A percentile compares a stretch with the other conserved stretches of the same genome.
Evolutionary conservation across 345 rosid species (phyloP).

Genomic region (Sonneratia alba): DNA sequence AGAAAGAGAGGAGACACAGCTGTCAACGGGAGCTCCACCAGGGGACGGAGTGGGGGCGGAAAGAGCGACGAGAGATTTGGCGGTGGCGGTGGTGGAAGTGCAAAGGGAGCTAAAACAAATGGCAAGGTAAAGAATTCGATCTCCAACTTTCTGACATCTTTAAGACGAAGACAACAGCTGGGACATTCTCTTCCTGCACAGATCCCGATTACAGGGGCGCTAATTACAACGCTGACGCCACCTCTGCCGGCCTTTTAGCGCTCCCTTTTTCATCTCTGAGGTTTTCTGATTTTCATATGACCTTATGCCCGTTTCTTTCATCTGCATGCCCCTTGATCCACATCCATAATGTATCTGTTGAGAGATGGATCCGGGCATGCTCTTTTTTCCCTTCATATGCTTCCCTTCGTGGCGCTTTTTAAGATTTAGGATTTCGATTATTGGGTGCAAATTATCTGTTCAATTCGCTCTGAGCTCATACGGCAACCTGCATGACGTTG

Average conservation of each 20-base stretch:
- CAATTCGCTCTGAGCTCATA: neutral
- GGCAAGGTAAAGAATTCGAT: neutral
- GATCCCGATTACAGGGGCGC: slow-evolving; percentile 6
- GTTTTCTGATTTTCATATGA: neutral
- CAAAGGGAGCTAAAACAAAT: neutral
- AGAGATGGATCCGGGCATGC: neutral
- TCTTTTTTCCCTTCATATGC: neutral
- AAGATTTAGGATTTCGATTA: neutral
- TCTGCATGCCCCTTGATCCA: neutral
- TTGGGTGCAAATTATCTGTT: too few species aligned
- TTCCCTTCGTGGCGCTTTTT: neutral
- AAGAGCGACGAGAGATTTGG: too few species aligned
- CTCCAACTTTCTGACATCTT: neutral
- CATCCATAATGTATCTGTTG: neutral
- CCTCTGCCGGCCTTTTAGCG: neutral
- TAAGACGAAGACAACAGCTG: too few species aligned
- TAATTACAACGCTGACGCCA: neutral
- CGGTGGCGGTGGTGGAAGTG: neutral
- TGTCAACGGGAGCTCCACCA: too few species aligned
- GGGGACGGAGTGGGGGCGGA: too few species aligned
- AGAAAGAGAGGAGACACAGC: too few species aligned
- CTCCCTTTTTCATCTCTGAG: neutral
- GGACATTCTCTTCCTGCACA: neutral
- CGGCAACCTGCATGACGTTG: neutral
- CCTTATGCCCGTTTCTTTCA: neutral